Evolutionary conservation across 1,284 basidiomycete genomes (phyloP).

Genomic region (Trametes pubescens): DNA sequence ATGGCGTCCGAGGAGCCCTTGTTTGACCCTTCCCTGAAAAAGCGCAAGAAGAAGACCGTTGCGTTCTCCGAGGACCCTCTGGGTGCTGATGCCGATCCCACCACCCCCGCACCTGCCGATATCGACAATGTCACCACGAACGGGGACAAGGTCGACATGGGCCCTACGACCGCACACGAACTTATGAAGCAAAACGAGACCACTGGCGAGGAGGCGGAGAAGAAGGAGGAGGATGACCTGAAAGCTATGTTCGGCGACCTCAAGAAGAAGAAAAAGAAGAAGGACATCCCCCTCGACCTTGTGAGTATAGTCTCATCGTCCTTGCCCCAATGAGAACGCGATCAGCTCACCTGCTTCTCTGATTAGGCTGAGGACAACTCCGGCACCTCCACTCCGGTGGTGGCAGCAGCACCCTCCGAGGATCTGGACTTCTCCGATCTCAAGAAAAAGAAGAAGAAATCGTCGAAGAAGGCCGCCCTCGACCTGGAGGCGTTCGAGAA

Average conservation of each 20-base stretch:
- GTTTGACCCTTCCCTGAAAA: constrained; percentile 85
- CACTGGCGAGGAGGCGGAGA: constrained; percentile 47
- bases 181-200: constrained; percentile 65
- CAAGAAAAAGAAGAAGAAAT: constrained; percentile 86
- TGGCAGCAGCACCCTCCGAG: constrained; percentile 53
- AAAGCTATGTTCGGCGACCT: constrained; percentile 88
- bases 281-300: constrained; percentile 86
- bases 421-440: constrained; percentile 86
- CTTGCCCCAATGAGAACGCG: neutral
- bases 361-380: constrained; percentile 66
- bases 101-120: constrained; percentile 72
- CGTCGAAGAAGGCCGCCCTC: constrained; percentile 78
- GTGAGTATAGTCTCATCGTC: constrained; percentile 52
- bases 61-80: constrained; percentile 85
- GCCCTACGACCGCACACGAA: constrained; percentile 77
- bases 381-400: constrained; percentile 66
- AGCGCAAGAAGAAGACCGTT: constrained; percentile 86
- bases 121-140: constrained; percentile 72
- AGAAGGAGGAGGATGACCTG: constrained; percentile 74
- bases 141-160: constrained; percentile 77
- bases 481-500: constrained; percentile 91
- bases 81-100: constrained; percentile 84
- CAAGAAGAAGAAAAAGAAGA: constrained; percentile 95
- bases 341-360: neutral
- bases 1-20: constrained; percentile 77